Evolutionary conservation across 2,329 filamentous ascomycete genomes (phyloP), one percentile per base, ranked within the genome.

Genomic region (Penicillium sp.): DNA sequence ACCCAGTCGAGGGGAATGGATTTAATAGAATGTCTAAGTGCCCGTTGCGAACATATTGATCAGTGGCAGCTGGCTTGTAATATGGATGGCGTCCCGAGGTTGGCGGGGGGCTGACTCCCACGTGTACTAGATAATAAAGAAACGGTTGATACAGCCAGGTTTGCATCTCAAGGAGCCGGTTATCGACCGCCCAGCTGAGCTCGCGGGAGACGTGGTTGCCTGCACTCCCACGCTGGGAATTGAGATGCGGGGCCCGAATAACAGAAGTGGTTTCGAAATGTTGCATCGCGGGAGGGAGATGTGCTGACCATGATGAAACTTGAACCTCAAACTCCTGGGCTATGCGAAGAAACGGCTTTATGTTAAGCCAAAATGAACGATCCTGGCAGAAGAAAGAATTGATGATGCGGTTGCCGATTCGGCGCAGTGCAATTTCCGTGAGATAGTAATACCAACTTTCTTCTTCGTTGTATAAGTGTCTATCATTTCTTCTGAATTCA

Each of bases 381-480:
- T 27, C 24, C 10, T 10, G 24, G 10, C 24, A 27, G 24, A 27
- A 71, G 43, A 71, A 70, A 3, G 63, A 60, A 54, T 70, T 74
- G 39, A 75, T 58, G 17, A 76, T 69, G 17, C 74, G 67, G 47
- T 77, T 76, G 33, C 69, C 70, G 36, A 78, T 74, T 3, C 75
- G 67, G 2, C 75, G 62, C 4, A 74, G 63, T 0, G 75, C 72
- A 39, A 77, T 72, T 47, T 78, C 75, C 1, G 75, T 73, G 6
- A 75, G 64, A 46, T 77, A 78, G 55, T 76, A 76, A 56, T 73
- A 76, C 75, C 75, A 77, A 48, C 69, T 72, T 45, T 72, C 62
- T 39, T 74, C 65, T 54, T 73, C 62, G 27, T 65, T 52, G 23
- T 49, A 60, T 5, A 60, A 37, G 18, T 52, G 44, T 24, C 56